phyloP scores from a whole-genome alignment of 2,329 filamentous ascomycete species.

The Helotiales sp. region DNA sequence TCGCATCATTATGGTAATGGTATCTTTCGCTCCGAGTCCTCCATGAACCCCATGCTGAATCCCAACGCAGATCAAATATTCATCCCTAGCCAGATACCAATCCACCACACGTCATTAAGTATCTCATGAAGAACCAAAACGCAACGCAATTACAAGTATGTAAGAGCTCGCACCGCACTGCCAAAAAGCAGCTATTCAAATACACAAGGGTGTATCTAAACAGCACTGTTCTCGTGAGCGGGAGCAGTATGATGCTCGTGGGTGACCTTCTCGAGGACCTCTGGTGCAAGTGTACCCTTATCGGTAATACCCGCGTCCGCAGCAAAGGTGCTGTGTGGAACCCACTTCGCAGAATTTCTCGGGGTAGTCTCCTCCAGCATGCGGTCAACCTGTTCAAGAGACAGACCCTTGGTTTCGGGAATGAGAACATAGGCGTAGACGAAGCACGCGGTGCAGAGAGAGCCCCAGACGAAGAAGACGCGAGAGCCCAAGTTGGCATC shows the following conservation, averaged over 20 bases:
- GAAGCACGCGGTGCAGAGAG: conserved; percentile 54
- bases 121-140: not conserved
- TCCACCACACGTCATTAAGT: not conserved
- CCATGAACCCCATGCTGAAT: too few relatives aligned
- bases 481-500: conserved; percentile 30
- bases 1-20: too few relatives aligned
- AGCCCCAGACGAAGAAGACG: conserved; percentile 60
- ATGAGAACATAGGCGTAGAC: conserved; percentile 60
- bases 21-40: too few relatives aligned
- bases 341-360: conserved; percentile 35
- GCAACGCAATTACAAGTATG: not conserved
- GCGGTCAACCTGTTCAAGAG: conserved; percentile 72
- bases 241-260: not conserved
- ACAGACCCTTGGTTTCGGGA: conserved; percentile 74
- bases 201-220: not conserved
- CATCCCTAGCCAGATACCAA: not conserved
- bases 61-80: not conserved
- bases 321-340: conserved; percentile 26
- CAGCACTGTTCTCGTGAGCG: not conserved
- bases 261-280: conserved; percentile 7
- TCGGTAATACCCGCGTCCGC: conserved; percentile 16
- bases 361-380: conserved; percentile 52
- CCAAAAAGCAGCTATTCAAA: not conserved
- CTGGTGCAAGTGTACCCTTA: conserved; percentile 4
- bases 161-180: not conserved